Base-by-base conservation (phyloP, 208 protist species). In the Leishmania mexicana region DNA sequence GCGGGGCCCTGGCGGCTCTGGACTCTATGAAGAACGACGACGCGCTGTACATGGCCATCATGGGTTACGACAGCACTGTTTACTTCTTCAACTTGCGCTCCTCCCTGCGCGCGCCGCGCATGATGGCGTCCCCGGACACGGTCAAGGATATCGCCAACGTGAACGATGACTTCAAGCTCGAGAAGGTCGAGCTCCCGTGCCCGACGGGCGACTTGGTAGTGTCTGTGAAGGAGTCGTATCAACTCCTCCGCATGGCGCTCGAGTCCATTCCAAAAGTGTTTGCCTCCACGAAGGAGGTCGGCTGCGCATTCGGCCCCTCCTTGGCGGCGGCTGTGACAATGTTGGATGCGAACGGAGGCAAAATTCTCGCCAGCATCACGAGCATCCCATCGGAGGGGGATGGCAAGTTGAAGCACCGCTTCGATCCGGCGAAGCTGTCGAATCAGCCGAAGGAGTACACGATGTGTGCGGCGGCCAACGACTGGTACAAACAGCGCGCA, bases 401-500 rank as follows among this genome's bases (percentile, higher is more conserved):
- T 67, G 98, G 95, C 64, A 92, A 90, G 60, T 79, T 97, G n/a
- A 95, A 89, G 64, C 80, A 89, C 49, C 92, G 98, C 51, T 98
- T 99, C 77, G 94, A 99, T 68, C 35, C 80, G 7, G 65, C 78
- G 42, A 96, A 96, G 80, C 62, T 97, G 73, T 92, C 89, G n/a
- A 91, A 92, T 64, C 88, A 95, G 75, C 87, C 91, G 60, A 96
- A 97, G 83, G 81, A 98, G 88, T 95, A 97, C 85, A 97, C 94
- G 3, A 93, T 95, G 85, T 90, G 85, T n/a, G 78, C 91, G 57
- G 93, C 98, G 19, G 96, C 89, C 10, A 96, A 83, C 77, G 94
- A 99, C 76, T 99, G 98, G 91, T 99, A 99, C 91, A 99, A 99
- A 88, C 91, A 98, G 62, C 89, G 97, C 21, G 98, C 98, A 0